These are phyloP conservation scores for Colletotrichum sp. DNA, from an alignment of 2,329 filamentous ascomycete species.

Conservation along the genomic window DNA sequence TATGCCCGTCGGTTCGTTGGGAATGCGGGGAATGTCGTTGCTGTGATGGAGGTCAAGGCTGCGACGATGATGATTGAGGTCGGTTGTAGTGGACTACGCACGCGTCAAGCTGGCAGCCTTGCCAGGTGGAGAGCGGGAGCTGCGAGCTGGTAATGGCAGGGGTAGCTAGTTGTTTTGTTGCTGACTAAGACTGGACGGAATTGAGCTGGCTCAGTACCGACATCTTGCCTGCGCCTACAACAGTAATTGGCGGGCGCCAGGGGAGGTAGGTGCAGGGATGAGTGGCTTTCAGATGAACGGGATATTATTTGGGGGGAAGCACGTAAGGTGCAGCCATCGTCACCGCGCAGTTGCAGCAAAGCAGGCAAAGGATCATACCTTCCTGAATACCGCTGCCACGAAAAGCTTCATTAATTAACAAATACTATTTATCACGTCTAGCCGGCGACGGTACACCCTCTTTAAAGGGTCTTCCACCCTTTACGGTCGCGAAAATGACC, in stretches of 20 bases:
- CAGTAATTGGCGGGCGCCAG: conserved; percentile 19
- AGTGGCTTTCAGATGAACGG: conserved; percentile 4
- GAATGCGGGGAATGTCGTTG: conserved; percentile 3
- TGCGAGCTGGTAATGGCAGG: conserved; percentile 21
- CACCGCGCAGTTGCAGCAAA: conserved; percentile 6
- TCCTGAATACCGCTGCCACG: background rate
- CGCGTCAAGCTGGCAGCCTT: conserved; percentile 60
- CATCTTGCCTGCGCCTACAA: background rate
- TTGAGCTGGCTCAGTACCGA: background rate
- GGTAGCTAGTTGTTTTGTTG: conserved; percentile 32
- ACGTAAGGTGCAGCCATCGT: background rate
- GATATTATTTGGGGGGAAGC: background rate
- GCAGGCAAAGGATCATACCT: background rate
- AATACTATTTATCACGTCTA: background rate
- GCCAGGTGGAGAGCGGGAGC: conserved; percentile 24
- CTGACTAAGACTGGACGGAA: conserved; percentile 43
- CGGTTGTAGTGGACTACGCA: conserved; percentile 27
- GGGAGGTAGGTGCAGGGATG: conserved; percentile 11
- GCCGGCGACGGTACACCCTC: background rate
- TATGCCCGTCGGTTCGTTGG: conserved; percentile 17
- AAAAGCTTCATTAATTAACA: background rate
- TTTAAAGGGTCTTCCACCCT: background rate
- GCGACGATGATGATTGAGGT: conserved; percentile 29
- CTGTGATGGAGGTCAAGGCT: conserved; percentile 13
- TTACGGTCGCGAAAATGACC: conserved; percentile 41